Evolutionary conservation across 1,139 yeast genomes (phyloP).

Genomic region (Nakaseomyces sp.): DNA sequence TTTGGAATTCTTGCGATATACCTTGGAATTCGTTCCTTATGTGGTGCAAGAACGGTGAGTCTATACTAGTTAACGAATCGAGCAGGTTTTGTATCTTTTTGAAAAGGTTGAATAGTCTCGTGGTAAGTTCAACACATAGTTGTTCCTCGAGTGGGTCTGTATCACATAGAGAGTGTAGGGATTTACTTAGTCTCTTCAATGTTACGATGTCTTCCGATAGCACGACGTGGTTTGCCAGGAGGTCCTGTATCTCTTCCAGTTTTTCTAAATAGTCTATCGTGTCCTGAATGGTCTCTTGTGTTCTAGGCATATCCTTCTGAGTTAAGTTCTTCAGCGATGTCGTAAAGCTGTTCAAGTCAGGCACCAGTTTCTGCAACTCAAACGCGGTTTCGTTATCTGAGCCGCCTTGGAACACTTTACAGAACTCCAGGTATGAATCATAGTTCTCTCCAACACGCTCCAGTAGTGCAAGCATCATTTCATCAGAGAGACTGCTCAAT

Average conservation of each 20-base stretch:
- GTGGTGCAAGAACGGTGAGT: slow-evolving; percentile 25
- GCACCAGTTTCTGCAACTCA: slow-evolving; percentile 20
- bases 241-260: slow-evolving; percentile 19
- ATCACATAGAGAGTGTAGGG: slow-evolving; percentile 25
- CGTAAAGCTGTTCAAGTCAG: slow-evolving; percentile 20
- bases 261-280: slow-evolving; percentile 24
- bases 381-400: slow-evolving; percentile 18
- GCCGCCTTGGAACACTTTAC: slow-evolving; percentile 17
- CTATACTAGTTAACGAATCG: slow-evolving; percentile 13
- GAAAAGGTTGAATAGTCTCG: slow-evolving; percentile 16
- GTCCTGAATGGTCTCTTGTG: slow-evolving; percentile 21
- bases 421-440: slow-evolving; percentile 23
- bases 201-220: slow-evolving; percentile 15
- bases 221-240: slow-evolving; percentile 16
- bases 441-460: slow-evolving; percentile 23
- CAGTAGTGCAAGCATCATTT: slow-evolving; percentile 19
- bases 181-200: slow-evolving; percentile 20
- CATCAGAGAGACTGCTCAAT: slow-evolving; percentile 19
- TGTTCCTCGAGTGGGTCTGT: slow-evolving; percentile 19
- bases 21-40: slow-evolving; percentile 27
- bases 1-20: slow-evolving; percentile 23
- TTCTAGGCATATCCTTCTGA: slow-evolving; percentile 17
- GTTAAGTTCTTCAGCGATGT: slow-evolving; percentile 17
- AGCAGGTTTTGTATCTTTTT: slow-evolving; percentile 14
- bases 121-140: slow-evolving; percentile 17